Percentiles rank a stretch among this genome's conserved stretches.
These are phyloP conservation scores for Lecanosticta acicola DNA, from an alignment of 2,329 filamentous ascomycete species.

Conservation along the genomic window DNA sequence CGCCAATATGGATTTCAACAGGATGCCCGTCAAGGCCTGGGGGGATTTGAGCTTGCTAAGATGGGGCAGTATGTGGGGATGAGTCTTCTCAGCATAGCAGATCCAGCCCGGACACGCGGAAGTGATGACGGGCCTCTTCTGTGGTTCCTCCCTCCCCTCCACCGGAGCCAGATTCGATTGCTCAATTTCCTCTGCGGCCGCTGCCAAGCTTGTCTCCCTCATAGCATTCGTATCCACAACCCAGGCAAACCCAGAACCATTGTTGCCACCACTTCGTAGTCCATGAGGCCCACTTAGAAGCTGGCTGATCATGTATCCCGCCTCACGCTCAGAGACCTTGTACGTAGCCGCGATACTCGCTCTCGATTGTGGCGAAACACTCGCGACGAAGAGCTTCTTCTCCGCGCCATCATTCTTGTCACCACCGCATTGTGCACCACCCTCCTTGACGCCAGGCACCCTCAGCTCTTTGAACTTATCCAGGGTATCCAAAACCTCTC, in stretches of 20 bases:
- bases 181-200: conserved; percentile 45
- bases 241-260: conserved; percentile 77
- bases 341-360: conserved; percentile 85
- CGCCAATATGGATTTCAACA: conserved; percentile 81
- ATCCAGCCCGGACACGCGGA: conserved; percentile 97
- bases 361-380: conserved; percentile 83
- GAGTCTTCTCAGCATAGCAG: conserved; percentile 97
- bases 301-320: conserved; percentile 75
- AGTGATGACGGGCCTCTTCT: conserved; percentile 64
- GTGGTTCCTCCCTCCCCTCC: conserved; percentile 40
- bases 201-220: conserved; percentile 73
- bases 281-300: conserved; percentile 67
- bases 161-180: conserved; percentile 32
- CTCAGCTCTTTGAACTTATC: conserved; percentile 49
- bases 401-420: conserved; percentile 31
- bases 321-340: conserved; percentile 65
- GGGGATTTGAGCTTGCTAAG: conserved; percentile 88
- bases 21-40: conserved; percentile 82
- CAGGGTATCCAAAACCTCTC: conserved; percentile 78
- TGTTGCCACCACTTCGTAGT: conserved; percentile 62
- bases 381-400: conserved; percentile 81
- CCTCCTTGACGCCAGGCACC: conserved; percentile 4
- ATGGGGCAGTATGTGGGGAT: conserved; percentile 86
- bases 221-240: conserved; percentile 83
- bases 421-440: conserved; percentile 12